Conservation (phyloP, 2,329 filamentous ascomycete species). For the Neofusicoccum umdonicola region DNA sequence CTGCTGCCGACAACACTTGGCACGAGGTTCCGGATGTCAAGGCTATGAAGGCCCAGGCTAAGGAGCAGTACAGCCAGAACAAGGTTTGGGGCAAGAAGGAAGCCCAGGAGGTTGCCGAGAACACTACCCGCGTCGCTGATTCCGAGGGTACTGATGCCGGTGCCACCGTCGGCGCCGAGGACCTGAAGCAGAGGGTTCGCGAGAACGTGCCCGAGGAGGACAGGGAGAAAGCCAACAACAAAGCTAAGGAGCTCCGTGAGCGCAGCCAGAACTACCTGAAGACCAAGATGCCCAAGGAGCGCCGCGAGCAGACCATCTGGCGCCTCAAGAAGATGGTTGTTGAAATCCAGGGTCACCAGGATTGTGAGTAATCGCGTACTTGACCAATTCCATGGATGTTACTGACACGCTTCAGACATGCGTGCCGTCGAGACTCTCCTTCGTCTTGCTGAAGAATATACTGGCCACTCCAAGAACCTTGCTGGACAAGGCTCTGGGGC, state of each 20-base stretch:
- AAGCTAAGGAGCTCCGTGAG: slow-evolving; percentile 43
- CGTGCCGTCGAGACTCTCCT: slow-evolving; percentile 87
- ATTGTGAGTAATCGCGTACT: slow-evolving; percentile 57
- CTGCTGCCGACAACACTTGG: slow-evolving; percentile 91
- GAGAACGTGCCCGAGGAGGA: slow-evolving; percentile 65
- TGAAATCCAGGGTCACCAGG: slow-evolving; percentile 91
- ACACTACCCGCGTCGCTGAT: slow-evolving; percentile 58
- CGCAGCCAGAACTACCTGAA: slow-evolving; percentile 71
- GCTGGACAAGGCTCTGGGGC: slow-evolving; percentile 64
- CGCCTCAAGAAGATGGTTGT: slow-evolving; percentile 97
- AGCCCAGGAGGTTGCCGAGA: slow-evolving; percentile 57
- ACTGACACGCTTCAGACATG: slow-evolving; percentile 57
- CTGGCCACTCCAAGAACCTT: slow-evolving; percentile 66
- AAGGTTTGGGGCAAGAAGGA: slow-evolving; percentile 59
- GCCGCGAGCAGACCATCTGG: slow-evolving; percentile 87
- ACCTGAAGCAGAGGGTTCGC: slow-evolving; percentile 56
- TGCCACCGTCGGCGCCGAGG: slow-evolving; percentile 41
- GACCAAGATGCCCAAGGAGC: slow-evolving; percentile 86
- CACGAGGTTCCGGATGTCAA: slow-evolving; percentile 79
- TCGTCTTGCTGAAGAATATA: slow-evolving; percentile 79
- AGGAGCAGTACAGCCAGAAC: slow-evolving; percentile 57
- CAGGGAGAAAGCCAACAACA: slow-evolving; percentile 23
- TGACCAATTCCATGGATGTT: neutral
- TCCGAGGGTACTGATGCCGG: slow-evolving; percentile 51
- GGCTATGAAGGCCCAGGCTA: slow-evolving; percentile 66